Conservation (phyloP, 257 asterid species). For the Capsicum baccatum region DNA sequence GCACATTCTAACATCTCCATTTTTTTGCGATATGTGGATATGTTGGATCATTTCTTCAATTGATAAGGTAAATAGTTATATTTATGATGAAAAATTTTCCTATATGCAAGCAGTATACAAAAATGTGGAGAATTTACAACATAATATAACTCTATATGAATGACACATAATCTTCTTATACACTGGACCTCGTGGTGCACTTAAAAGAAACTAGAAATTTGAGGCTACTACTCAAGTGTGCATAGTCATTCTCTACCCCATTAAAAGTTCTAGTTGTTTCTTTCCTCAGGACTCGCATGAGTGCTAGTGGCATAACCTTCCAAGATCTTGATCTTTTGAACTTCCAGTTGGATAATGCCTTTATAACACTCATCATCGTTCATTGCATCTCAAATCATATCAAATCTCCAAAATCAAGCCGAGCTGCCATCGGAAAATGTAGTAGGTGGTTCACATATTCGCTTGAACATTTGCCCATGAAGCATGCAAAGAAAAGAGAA, state of each 20-base stretch:
- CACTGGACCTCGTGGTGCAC: background rate
- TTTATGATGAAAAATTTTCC: background rate
- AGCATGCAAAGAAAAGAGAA: background rate
- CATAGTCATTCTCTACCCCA: conserved; percentile 2
- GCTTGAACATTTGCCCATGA: background rate
- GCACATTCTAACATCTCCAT: background rate
- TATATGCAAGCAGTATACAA: background rate
- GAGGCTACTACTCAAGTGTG: background rate
- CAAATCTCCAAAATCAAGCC: background rate
- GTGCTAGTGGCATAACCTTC: background rate
- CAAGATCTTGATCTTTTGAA: background rate
- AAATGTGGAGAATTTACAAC: background rate
- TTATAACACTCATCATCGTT: background rate
- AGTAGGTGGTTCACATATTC: background rate
- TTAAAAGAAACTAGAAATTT: background rate
- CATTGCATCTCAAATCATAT: background rate
- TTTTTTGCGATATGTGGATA: background rate
- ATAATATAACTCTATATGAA: background rate
- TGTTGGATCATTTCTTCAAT: background rate
- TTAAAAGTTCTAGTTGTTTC: background rate
- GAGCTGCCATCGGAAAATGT: background rate
- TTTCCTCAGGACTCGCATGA: background rate
- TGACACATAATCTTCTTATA: background rate
- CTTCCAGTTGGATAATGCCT: background rate
- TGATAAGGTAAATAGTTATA: background rate